Base-by-base conservation (phyloP, 164 flowering plant genomes). In the Platanus orientalis region DNA sequence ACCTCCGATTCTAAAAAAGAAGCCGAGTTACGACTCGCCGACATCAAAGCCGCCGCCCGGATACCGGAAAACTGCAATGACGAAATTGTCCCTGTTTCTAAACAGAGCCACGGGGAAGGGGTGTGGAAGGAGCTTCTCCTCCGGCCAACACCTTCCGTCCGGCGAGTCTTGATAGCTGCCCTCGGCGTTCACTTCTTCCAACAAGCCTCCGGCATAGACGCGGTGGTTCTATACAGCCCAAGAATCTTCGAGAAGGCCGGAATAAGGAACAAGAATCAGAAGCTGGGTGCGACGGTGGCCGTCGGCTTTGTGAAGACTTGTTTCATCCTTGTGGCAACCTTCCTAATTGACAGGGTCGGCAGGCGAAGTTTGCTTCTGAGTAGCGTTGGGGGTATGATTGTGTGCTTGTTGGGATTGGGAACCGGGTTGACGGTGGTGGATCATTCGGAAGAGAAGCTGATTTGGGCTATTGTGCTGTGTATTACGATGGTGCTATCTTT, bases 301-400 rank as follows among this genome's bases (percentile, higher is more conserved):
- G 81, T 78, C 13, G 81, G 81, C 54, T 67, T 70, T 42, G n/a
- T 47, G 11, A 78, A 78, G 53, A 73, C 81, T n/a, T n/a, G n/a
- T n/a, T n/a, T n/a, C n/a, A n/a, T n/a, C n/a, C n/a, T n/a, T n/a
- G n/a, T n/a, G n/a, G 77, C 81, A 4, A 73, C 79, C 0, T 75
- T 75, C 36, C 21, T 68, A 3, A 30, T 75, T 13, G 81, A 78
- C 62, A 63, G 53, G 36, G 21, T 70, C 24, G 81, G 81, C 2
- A 61, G 81, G 27, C 53, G 77, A 40, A 69, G 73, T 39, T 62
- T 78, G 62, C 60, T 78, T 4, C 57, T 78, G 3, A 61, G 26
- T 21, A 75, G 79, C 62, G 56, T 55, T 2, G 77, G 63, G 0
- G 81, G 81, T 7, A 73, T 75, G 73, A 44, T 78, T 20, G 26